Percentiles rank a stretch among this genome's conserved stretches.
phyloP scores from a whole-genome alignment of 495 filamentous ascomycete species.

The Penicillium goetzii region DNA sequence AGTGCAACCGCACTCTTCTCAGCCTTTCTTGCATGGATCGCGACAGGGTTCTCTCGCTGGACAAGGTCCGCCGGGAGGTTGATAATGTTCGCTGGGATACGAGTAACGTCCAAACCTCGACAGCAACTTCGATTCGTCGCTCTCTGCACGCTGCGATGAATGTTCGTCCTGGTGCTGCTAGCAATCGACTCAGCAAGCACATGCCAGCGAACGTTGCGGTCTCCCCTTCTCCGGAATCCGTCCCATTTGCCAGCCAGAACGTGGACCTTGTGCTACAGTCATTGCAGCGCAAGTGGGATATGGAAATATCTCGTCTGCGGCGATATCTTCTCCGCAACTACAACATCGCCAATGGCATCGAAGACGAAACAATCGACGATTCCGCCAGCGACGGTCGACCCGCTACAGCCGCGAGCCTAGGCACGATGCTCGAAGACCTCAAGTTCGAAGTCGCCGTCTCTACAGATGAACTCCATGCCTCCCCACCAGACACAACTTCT shows the following conservation, averaged over 20 bases:
- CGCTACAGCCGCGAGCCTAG: conserved; percentile 42
- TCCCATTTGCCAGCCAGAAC: conserved; percentile 47
- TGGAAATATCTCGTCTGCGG: conserved; percentile 58
- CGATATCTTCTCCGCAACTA: conserved; percentile 66
- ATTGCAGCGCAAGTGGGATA: conserved; percentile 65
- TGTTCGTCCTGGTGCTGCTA: conserved; percentile 34
- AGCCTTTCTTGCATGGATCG: conserved; percentile 68
- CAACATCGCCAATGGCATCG: conserved; percentile 54
- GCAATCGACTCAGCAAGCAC: conserved; percentile 42
- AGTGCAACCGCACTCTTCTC: conserved; percentile 66
- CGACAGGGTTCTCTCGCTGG: conserved; percentile 63
- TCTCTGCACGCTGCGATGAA: conserved; percentile 49
- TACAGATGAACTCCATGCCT: conserved; percentile 35
- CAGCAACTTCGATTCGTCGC: conserved; percentile 50
- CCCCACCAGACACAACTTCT: conserved; percentile 26
- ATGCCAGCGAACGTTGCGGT: conserved; percentile 26
- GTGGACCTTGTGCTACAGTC: conserved; percentile 57
- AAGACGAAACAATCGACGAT: conserved; percentile 34
- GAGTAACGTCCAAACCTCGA: conserved; percentile 33
- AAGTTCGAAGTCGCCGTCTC: conserved; percentile 47
- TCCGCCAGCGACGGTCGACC: conserved; percentile 43
- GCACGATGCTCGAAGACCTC: conserved; percentile 46
- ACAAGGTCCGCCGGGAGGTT: conserved; percentile 63
- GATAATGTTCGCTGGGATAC: conserved; percentile 53
- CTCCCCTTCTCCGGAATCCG: conserved; percentile 31